Base-by-base conservation (phyloP, 1,284 basidiomycete species). In the Ganoderma meredithae region DNA sequence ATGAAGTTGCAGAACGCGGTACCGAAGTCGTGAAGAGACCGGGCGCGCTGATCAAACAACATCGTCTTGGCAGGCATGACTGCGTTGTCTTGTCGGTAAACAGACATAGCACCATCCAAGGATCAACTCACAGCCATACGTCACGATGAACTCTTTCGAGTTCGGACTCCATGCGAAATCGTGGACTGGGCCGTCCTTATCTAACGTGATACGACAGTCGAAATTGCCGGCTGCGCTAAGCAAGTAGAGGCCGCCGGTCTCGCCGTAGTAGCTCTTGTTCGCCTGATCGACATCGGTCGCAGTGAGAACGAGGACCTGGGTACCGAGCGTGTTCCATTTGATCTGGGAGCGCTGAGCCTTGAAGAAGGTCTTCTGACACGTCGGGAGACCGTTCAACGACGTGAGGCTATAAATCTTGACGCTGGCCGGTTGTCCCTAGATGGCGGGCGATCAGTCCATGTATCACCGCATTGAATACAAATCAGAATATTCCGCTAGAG, bases 101-200 rank as follows among this genome's bases (percentile, higher is more conserved):
- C 9, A 41, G 22, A 31, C 41, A 41, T 6, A 39, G 15, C 27
- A 43, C 3, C 31, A 15, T 52, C 5, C 25, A 56, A 61, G 9
- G 41, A 27, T 39, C 4, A 2, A 87, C 95, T 81, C 76, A 96
- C 95, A 99, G 74, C 97, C 97, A 78, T 99, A 99, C 60, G 96
- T 92, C 44, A 99, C 97, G 69, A 91, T 90, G 77, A 99, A 99
- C 81, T 99, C 97, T 79, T 97, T 95, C 65, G 94, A 95, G 76
- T 96, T 98, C n/a, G 97, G 96, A 75, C 91, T 97, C 97, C 97
- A 99, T 22, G 90, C 85, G 76, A 98, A 98, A 79, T 99, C 97
- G 77, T 98, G 96, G 73, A 99, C 96, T 1, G 96, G 96, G 1
- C 98, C 98, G 72, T 99, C 97, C 83, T 98, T 98, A 83, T 99